Conservation (phyloP, 2,329 filamentous ascomycete species). For the Sclerotinia borealis region DNA sequence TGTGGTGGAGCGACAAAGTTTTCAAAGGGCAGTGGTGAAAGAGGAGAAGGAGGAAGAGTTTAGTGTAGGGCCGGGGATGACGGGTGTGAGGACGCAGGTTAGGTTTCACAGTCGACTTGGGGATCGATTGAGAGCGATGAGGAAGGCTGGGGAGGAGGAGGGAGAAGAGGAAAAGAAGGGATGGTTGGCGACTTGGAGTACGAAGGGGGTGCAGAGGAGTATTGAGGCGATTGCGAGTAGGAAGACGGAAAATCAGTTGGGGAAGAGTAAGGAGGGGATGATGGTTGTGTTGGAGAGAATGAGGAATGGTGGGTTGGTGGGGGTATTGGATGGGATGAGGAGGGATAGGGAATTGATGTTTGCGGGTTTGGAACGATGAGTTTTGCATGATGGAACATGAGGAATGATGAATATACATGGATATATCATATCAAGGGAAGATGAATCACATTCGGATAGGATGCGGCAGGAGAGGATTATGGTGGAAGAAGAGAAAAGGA, state of each 20-base stretch:
- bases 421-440: neutral
- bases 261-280: conserved; percentile 80
- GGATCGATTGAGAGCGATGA: conserved; percentile 44
- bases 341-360: conserved; percentile 42
- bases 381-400: conserved; percentile 15
- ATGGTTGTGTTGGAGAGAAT: conserved; percentile 70
- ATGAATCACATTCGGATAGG: neutral
- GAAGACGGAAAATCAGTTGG: conserved; percentile 70
- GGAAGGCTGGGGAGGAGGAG: conserved; percentile 36
- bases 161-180: conserved; percentile 44
- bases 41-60: conserved; percentile 26
- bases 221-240: conserved; percentile 75
- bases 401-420: conserved; percentile 3
- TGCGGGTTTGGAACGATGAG: conserved; percentile 13
- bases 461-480: neutral
- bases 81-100: conserved; percentile 67
- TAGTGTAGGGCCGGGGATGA: conserved; percentile 35
- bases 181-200: conserved; percentile 54
- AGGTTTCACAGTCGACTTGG: conserved; percentile 68
- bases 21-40: conserved; percentile 37
- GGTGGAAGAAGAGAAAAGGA: neutral
- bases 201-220: conserved; percentile 67
- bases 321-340: conserved; percentile 65
- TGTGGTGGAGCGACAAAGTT: conserved; percentile 70
- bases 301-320: conserved; percentile 59